phyloP scores from a whole-genome alignment of 2,329 filamentous ascomycete genomes.

The Ascocoryne sarcoides region DNA sequence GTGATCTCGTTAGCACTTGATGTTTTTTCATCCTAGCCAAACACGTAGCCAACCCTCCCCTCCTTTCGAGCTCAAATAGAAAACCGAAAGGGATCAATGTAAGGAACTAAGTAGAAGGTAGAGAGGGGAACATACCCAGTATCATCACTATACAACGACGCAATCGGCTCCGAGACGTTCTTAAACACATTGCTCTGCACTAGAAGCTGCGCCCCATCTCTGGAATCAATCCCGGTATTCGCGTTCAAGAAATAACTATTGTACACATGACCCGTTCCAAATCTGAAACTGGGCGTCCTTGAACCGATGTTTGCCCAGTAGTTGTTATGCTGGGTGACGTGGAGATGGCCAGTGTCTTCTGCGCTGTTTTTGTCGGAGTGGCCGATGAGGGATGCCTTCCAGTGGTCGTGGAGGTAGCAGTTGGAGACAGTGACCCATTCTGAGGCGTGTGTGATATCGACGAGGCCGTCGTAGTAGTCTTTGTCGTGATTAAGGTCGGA shows the following conservation, averaged over 20 bases:
- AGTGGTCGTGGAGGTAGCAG: slow-evolving; percentile 36
- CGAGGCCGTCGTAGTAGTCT: slow-evolving; percentile 35
- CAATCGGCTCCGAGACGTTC: slow-evolving; percentile 34
- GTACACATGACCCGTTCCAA: slow-evolving; percentile 55
- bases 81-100: too few species aligned
- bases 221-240: slow-evolving; percentile 47
- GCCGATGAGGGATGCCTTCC: slow-evolving; percentile 24
- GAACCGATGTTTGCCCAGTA: slow-evolving; percentile 19
- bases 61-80: too few species aligned
- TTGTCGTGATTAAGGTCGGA: slow-evolving; percentile 31
- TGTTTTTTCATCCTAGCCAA: too few species aligned
- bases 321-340: slow-evolving; percentile 23
- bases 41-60: too few species aligned
- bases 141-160: slow-evolving; percentile 13
- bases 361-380: slow-evolving; percentile 23
- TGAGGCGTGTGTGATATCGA: slow-evolving; percentile 37
- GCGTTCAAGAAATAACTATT: slow-evolving; percentile 42
- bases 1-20: too few species aligned
- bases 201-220: slow-evolving; percentile 48
- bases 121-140: slow-evolving; percentile 6
- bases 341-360: slow-evolving; percentile 23
- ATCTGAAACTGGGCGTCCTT: slow-evolving; percentile 48
- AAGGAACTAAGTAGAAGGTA: too few species aligned
- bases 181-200: slow-evolving; percentile 44
- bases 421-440: slow-evolving; percentile 37